Conservation (phyloP, 2,329 filamentous ascomycete genomes). For the Diaporthe aspalathi region DNA sequence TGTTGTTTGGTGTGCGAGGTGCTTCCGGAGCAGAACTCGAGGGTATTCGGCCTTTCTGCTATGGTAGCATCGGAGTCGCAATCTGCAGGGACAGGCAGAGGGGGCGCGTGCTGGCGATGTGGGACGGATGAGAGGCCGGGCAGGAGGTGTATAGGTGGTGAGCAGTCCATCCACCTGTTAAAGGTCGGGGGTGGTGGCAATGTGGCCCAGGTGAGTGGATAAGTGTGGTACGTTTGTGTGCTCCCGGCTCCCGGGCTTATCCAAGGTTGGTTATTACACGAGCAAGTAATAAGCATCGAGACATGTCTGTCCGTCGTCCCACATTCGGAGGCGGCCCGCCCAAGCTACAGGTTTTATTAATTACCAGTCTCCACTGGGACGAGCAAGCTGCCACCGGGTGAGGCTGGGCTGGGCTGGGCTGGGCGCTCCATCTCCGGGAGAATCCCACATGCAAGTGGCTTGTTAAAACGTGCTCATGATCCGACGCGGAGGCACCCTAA, state of each 20-base stretch:
- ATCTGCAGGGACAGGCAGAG: conserved; percentile 1
- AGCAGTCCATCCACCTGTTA: not conserved
- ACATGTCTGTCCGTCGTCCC: conserved; percentile 11
- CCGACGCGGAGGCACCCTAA: conserved; percentile 5
- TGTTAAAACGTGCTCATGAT: conserved; percentile 30
- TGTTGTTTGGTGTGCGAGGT: not conserved
- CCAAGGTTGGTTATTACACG: conserved; percentile 20
- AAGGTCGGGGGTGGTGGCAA: not conserved
- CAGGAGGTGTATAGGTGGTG: not conserved
- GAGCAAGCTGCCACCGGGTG: not conserved
- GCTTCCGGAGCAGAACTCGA: conserved; percentile 8
- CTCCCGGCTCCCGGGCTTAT: conserved; percentile 5
- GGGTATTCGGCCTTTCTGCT: not conserved
- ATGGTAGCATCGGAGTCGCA: conserved; percentile 6
- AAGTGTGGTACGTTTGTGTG: conserved; percentile 25
- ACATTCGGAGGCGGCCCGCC: conserved; percentile 16
- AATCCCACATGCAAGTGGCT: conserved; percentile 18
- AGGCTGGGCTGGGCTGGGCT: not conserved
- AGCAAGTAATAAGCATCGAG: conserved; percentile 26
- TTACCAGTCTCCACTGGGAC: conserved; percentile 6
- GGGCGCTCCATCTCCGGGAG: conserved; percentile 13
- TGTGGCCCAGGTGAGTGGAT: conserved; percentile 21
- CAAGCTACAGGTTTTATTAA: not conserved
- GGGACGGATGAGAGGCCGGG: not conserved
- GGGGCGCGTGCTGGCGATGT: not conserved